A percentile compares a stretch with the other conserved stretches of the same genome.
These are phyloP conservation scores for Peniophora sp. DNA, from an alignment of 1,284 basidiomycete species.

Conservation along the genomic window DNA sequence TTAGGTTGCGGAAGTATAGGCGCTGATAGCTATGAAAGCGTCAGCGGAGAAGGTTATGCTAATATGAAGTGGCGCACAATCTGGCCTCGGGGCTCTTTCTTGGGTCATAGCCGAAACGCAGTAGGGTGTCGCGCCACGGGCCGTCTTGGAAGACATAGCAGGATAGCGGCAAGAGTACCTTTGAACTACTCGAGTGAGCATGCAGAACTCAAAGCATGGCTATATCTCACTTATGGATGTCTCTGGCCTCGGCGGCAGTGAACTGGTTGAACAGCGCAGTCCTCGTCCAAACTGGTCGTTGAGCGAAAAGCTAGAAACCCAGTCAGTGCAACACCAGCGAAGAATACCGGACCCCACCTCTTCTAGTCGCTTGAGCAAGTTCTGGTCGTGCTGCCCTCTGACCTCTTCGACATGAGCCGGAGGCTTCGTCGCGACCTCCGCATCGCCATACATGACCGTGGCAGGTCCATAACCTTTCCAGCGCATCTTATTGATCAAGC, in stretches of 20 bases:
- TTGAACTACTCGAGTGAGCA: conserved; percentile 42
- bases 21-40: conserved; percentile 61
- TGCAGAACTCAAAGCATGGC: conserved; percentile 1
- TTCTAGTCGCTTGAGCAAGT: conserved; percentile 50
- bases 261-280: conserved; percentile 81
- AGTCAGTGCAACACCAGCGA: no score
- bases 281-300: conserved; percentile 87
- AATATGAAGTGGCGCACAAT: conserved; percentile 41
- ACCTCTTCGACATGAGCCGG: conserved; percentile 49
- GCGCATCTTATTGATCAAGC: conserved; percentile 71
- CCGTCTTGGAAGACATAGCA: conserved; percentile 91
- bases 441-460: conserved; percentile 61
- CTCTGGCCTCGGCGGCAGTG: conserved; percentile 54
- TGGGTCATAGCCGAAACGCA: conserved; percentile 88
- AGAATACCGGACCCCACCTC: conserved; percentile 25
- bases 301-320: conserved; percentile 62
- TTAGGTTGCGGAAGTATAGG: conserved; percentile 76
- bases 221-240: conserved; percentile 58
- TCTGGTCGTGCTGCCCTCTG: conserved; percentile 47
- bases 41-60: conserved; percentile 8
- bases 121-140: conserved; percentile 86
- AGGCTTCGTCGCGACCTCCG: conserved; percentile 57
- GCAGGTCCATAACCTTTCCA: conserved; percentile 74
- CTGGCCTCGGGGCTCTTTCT: conserved; percentile 62
- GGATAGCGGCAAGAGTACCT: conserved; percentile 58